phyloP scores from a whole-genome alignment of 148 eudicot genomes.

The Spergularia marina region DNA sequence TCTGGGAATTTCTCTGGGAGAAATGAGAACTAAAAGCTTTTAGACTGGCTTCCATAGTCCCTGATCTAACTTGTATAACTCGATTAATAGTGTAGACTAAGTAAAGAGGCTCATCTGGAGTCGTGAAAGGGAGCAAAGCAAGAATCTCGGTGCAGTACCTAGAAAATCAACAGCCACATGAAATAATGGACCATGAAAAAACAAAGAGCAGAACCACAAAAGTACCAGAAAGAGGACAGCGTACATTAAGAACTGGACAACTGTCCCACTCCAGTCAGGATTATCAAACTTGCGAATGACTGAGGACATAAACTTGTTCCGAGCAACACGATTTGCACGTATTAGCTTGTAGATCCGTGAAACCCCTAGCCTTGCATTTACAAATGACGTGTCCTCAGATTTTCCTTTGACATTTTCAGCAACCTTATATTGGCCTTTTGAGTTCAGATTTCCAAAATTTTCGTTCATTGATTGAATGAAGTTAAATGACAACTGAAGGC shows the following conservation, averaged over 20 bases:
- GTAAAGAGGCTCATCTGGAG: constrained; percentile 92
- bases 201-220: background rate
- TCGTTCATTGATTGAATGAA: constrained; percentile 68
- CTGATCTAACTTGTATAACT: constrained; percentile 92
- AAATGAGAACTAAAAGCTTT: constrained; percentile 60
- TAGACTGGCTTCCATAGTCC: constrained; percentile 77
- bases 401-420: constrained; percentile 53
- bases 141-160: constrained; percentile 97
- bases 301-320: constrained; percentile 93
- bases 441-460: constrained; percentile 33
- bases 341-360: constrained; percentile 95
- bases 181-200: constrained; percentile 14
- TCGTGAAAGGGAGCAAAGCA: constrained; percentile 79
- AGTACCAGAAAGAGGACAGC: constrained; percentile 22
- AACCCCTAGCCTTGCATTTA: constrained; percentile 76
- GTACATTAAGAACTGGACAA: constrained; percentile 76
- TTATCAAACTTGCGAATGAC: constrained; percentile 86
- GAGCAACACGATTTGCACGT: constrained; percentile 79
- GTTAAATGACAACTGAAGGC: constrained; percentile 86
- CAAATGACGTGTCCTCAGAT: constrained; percentile 50
- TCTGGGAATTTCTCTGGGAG: constrained; percentile 42
- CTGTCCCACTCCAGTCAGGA: constrained; percentile 59
- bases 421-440: constrained; percentile 39
- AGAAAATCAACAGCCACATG: constrained; percentile 25
- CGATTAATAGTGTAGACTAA: constrained; percentile 82